phyloP scores from a whole-genome alignment of 2,329 filamentous ascomycete genomes.

The Diaporthe sp. region DNA sequence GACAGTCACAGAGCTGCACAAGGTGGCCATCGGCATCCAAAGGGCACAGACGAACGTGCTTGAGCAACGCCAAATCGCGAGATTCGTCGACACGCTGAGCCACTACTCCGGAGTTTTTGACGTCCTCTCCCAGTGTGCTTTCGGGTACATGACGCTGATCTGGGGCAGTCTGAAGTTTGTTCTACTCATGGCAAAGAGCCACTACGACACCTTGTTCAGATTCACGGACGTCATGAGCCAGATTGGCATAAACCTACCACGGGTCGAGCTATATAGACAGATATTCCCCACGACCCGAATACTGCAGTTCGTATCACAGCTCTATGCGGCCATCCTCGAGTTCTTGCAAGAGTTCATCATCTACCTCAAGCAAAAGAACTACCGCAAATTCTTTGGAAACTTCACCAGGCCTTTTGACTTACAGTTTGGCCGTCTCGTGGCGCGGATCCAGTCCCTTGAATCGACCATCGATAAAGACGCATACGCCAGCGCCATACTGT shows the following conservation, averaged over 20 bases:
- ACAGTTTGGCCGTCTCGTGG: constrained; percentile 42
- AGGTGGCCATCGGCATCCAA: constrained; percentile 41
- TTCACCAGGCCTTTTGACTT: constrained; percentile 42
- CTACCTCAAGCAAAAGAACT: constrained; percentile 43
- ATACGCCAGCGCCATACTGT: constrained; percentile 40
- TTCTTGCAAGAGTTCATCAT: constrained; percentile 45
- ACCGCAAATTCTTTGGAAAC: constrained; percentile 24
- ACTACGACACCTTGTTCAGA: constrained; percentile 44
- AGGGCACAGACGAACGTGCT: constrained; percentile 36
- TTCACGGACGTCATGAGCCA: constrained; percentile 47
- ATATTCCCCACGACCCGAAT: constrained; percentile 47
- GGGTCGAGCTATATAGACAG: constrained; percentile 44
- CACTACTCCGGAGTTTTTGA: constrained; percentile 48
- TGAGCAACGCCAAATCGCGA: constrained; percentile 42
- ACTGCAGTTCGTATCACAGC: constrained; percentile 46
- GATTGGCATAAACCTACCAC: constrained; percentile 46
- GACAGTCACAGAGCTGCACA: constrained; percentile 43
- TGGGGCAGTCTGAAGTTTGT: constrained; percentile 46
- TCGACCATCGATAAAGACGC: constrained; percentile 42
- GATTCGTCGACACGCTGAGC: constrained; percentile 45
- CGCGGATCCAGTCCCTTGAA: constrained; percentile 41
- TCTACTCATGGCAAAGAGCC: constrained; percentile 47
- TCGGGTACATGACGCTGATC: constrained; percentile 46
- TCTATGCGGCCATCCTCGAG: constrained; percentile 47
- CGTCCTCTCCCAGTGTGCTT: constrained; percentile 47